Evolutionary conservation across 1,139 yeast species (phyloP), one percentile per base, ranked within the genome.

Genomic region (Yarrowia galli): DNA sequence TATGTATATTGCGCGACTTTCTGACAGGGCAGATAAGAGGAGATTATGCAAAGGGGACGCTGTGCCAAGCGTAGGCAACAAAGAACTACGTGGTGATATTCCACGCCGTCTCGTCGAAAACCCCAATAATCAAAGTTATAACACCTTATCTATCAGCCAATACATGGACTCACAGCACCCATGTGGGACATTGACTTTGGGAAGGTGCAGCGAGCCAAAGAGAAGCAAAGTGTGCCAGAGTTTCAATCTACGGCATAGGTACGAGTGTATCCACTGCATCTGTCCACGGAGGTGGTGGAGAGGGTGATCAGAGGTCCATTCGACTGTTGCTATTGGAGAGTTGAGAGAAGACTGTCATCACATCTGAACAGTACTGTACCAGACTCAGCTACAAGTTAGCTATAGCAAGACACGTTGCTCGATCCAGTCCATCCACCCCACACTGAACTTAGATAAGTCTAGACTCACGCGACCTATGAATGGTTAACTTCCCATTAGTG

Each of bases 91-190:
- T n/a, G n/a, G n/a, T n/a, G n/a, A n/a, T n/a, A n/a, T n/a, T n/a
- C n/a, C n/a, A n/a, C n/a, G n/a, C n/a, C n/a, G n/a, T n/a, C n/a
- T n/a, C n/a, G 32, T 28, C 9, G 32, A 35, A 35, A 35, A 35
- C 3, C 15, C 15, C 36, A 7, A 35, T 35, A 2, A 35, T 20
- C 43, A 35, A 53, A 22, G 58, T 53, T 22, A 13, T 5, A 9
- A 49, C 18, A 53, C 48, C 61, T 54, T 54, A 54, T 54, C 61
- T 54, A 54, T 40, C 38, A 40, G 61, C 61, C 61, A 54, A 54
- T 54, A 54, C 61, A 54, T 54, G 46, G 36, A n/a, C 61, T 15
- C 38, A 20, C 20, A 10, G 36, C 42, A 13, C 61, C 61, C 61
- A 54, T 40, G 61, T 38, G 61, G 32, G 61, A 53, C 20, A 36